phyloP scores from a whole-genome alignment of 78 protist species.

The Anaeramoeba ignava region DNA sequence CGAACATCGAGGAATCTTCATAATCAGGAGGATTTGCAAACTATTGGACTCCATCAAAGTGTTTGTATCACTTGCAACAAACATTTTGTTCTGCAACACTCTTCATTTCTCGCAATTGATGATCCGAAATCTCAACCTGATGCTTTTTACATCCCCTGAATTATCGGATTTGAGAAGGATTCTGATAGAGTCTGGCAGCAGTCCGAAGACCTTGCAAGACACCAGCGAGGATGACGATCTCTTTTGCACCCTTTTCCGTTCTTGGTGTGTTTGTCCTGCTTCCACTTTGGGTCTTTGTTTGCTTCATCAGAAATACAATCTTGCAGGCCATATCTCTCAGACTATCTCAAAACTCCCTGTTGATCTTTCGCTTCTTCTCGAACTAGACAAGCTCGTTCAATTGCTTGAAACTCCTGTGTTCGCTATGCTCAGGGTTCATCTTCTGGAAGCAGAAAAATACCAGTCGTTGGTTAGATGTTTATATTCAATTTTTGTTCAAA shows the following conservation, averaged over 20 bases:
- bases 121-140: constrained; percentile 61
- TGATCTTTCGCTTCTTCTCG: constrained; percentile 64
- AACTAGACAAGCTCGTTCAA: constrained; percentile 78
- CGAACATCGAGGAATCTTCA: no score
- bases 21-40: no score
- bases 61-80: no score
- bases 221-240: no score
- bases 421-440: no score
- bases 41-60: no score
- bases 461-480: no score
- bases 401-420: constrained; percentile 84
- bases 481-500: no score
- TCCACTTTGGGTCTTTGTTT: constrained; percentile 51
- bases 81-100: no score
- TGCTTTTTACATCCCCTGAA: constrained; percentile 61
- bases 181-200: no score
- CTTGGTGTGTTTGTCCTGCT: constrained; percentile 61
- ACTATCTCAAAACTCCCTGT: constrained; percentile 50
- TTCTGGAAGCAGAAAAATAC: no score
- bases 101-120: constrained; percentile 47
- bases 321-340: constrained; percentile 28
- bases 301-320: constrained; percentile 49
- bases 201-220: no score
- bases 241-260: constrained; percentile 31
- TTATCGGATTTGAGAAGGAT: constrained; percentile 30